A percentile compares a stretch with the other conserved stretches of the same genome.
These are phyloP conservation scores for Neopestalotiopsis rosae DNA, from an alignment of 2,329 filamentous ascomycete species.

Conservation along the genomic window DNA sequence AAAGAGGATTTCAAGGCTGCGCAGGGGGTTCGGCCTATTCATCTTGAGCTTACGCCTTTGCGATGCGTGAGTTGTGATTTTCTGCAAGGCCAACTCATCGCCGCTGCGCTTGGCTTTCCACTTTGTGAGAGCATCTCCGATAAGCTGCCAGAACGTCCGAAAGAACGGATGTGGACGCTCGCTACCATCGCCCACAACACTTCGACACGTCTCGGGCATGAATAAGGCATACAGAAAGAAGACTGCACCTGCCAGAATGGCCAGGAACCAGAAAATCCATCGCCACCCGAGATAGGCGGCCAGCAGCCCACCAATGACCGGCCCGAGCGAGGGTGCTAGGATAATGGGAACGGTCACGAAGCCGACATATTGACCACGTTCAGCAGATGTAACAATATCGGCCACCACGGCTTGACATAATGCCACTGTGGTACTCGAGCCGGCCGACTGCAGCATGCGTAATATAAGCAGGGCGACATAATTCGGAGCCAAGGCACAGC, in stretches of 20 bases:
- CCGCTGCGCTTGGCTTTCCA: slow-evolving; percentile 4
- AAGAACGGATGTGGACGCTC: slow-evolving; percentile 37
- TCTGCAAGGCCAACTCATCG: slow-evolving; percentile 19
- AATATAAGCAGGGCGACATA: slow-evolving; percentile 52
- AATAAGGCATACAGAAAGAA: slow-evolving; percentile 22
- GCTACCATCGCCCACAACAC: slow-evolving; percentile 50
- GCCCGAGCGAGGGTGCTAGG: slow-evolving; percentile 45
- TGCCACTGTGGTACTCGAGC: slow-evolving; percentile 59
- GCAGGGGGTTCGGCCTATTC: slow-evolving; percentile 38
- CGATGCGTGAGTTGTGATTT: slow-evolving; percentile 22
- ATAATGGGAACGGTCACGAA: slow-evolving; percentile 50
- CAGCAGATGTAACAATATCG: slow-evolving; percentile 60
- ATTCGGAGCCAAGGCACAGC: slow-evolving; percentile 49
- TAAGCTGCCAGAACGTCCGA: slow-evolving; percentile 32
- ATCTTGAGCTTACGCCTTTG: slow-evolving; percentile 24
- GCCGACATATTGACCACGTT: slow-evolving; percentile 60
- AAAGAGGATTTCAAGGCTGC: slow-evolving; percentile 39
- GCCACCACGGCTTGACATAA: slow-evolving; percentile 58
- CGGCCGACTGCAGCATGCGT: slow-evolving; percentile 54
- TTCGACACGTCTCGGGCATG: slow-evolving; percentile 47
- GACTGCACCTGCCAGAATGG: slow-evolving; percentile 27
- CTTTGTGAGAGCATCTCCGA: slow-evolving; percentile 22
- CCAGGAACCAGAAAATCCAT: slow-evolving; percentile 32
- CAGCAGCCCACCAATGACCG: slow-evolving; percentile 59
- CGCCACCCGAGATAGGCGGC: slow-evolving; percentile 42